Evolutionary conservation across 1,284 basidiomycete genomes (phyloP), one percentile per base, ranked within the genome.

Genomic region (Inonotus hispidus): DNA sequence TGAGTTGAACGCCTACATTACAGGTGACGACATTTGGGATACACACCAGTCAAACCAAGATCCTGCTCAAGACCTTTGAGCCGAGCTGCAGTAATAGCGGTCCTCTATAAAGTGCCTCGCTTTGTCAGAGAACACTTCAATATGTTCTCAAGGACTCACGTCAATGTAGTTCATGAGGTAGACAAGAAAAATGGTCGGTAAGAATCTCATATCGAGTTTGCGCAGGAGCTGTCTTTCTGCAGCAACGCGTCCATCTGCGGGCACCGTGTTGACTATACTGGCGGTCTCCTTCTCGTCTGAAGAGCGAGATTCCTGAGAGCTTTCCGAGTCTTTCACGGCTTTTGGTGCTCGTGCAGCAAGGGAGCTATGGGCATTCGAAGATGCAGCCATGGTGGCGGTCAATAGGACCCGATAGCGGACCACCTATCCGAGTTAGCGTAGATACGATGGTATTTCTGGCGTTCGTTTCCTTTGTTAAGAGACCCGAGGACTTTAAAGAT

Each of bases 101-200:
- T 80, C 16, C 85, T 78, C 84, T 88, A 58, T 43, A n/a, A 43
- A 43, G 41, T 4, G n/a, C 6, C 19, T 11, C 57, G 1, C 14
- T 6, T 56, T 21, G 19, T 32, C 55, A 56, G 35, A 14, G n/a
- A 47, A 52, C 3, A 8, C 5, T 32, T 43, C 41, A 21, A 16
- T 39, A 65, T 4, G 14, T 6, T 32, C 41, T 43, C 19, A 16
- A 7, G 16, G 2, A 43, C 79, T 59, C 62, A 86, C 84, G 66
- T 86, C 83, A 57, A 87, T 85, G 65, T 84, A 86, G 66, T 88
- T 88, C 81, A 87, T 81, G 60, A 88, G 75, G 66, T 77, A 87
- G 58, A 88, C 82, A 35, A 84, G 43, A 39, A 83, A 76, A 58
- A 87, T 80, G 0, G 81, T 83, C 0, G 85, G 84, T 61, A 87